Evolutionary conservation across 78 protist species (phyloP).

Genomic region (Thecamonas trahens): DNA sequence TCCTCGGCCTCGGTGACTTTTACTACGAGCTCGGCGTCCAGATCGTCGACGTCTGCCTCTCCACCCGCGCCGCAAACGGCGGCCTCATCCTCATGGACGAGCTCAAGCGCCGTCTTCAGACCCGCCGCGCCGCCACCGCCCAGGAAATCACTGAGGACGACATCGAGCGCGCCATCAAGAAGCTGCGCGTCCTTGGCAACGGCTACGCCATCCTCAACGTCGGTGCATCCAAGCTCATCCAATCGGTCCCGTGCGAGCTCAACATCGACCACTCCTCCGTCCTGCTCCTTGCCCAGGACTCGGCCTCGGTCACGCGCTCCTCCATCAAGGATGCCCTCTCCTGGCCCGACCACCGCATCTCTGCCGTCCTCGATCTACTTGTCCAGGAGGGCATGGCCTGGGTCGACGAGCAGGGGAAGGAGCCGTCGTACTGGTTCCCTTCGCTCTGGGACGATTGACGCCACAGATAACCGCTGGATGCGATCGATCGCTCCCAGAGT

Average conservation of each 20-base stretch:
- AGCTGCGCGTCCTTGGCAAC: conserved; percentile 47
- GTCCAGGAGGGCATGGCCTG: conserved; percentile 48
- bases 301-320: conserved; percentile 12
- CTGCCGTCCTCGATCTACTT: conserved; percentile 10
- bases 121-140: conserved; percentile 28
- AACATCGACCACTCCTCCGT: conserved; percentile 61
- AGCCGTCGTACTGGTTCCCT: not conserved
- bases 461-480: too few species aligned
- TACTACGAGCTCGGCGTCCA: conserved; percentile 90
- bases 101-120: conserved; percentile 29
- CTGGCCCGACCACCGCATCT: not conserved
- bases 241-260: conserved; percentile 81
- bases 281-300: conserved; percentile 22
- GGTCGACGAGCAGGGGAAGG: conserved; percentile 22
- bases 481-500: too few species aligned
- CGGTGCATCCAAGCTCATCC: conserved; percentile 41
- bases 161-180: conserved; percentile 58
- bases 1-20: conserved; percentile 92
- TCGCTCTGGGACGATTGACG: not conserved
- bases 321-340: not conserved
- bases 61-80: conserved; percentile 69
- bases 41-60: conserved; percentile 75
- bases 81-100: conserved; percentile 71
- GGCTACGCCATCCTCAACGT: conserved; percentile 49
- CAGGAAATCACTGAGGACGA: conserved; percentile 68